phyloP scores from a whole-genome alignment of 2,329 filamentous ascomycete species.

The Dothideomycetidae sp. region DNA sequence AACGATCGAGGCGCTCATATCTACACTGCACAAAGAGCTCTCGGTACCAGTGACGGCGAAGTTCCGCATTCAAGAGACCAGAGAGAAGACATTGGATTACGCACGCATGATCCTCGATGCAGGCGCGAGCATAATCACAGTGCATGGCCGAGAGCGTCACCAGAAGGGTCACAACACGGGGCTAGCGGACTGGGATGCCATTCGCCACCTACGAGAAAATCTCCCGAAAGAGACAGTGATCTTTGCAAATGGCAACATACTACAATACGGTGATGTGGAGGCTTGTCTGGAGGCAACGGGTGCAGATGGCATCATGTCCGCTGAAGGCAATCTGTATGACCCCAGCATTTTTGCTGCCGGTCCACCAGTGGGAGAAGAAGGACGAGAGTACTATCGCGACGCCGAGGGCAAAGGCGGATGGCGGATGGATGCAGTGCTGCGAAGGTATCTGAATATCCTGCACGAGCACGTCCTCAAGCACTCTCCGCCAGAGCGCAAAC shows the following conservation, averaged over 20 bases:
- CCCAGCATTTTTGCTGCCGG: constrained; percentile 67
- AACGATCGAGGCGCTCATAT: constrained; percentile 68
- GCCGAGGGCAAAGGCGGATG: constrained; percentile 74
- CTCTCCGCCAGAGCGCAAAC: constrained; percentile 51
- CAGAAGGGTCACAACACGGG: constrained; percentile 96
- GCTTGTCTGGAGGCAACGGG: constrained; percentile 69
- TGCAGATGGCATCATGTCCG: constrained; percentile 87
- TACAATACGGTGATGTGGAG: constrained; percentile 65
- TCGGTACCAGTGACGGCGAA: constrained; percentile 84
- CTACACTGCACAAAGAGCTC: constrained; percentile 64
- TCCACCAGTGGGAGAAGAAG: constrained; percentile 49
- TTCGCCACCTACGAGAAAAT: constrained; percentile 68
- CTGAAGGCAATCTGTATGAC: constrained; percentile 87
- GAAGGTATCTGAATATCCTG: constrained; percentile 83
- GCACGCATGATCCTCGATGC: constrained; percentile 74
- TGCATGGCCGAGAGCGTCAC: constrained; percentile 76
- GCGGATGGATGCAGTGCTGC: constrained; percentile 71
- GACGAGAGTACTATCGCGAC: constrained; percentile 67
- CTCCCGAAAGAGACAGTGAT: constrained; percentile 79
- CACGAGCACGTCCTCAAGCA: constrained; percentile 59
- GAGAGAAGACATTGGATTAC: constrained; percentile 75
- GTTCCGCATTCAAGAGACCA: constrained; percentile 77
- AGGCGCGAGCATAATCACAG: constrained; percentile 82
- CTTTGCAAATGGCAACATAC: constrained; percentile 91
- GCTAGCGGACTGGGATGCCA: constrained; percentile 77